Base-by-base conservation (phyloP, 352 stramenopile species). In the Saprolegnia diclina region DNA sequence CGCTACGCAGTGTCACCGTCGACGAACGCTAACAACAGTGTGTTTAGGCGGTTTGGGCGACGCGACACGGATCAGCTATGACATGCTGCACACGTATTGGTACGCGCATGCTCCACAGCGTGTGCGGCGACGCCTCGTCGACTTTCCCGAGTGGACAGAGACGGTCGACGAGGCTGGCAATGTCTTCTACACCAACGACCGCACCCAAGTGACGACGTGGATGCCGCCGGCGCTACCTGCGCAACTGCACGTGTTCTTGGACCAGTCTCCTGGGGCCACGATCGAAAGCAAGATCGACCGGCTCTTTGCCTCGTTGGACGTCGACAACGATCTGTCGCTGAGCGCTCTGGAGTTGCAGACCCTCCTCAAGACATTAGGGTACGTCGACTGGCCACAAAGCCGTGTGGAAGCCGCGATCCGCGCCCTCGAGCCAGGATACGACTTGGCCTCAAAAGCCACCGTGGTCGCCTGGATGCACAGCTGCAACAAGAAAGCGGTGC, bases 401-500 rank as follows among this genome's bases (percentile, higher is more conserved):
- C 21, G 38, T 38, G 35, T 38, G 19, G n/a, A 37, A 56, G 22
- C 29, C 13, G 62, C 44, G 0, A 44, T 61, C 16, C 7, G 21
- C 5, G 21, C 22, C 4, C 24, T 42, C 10, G 24, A 64, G 21
- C 24, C 26, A 2, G 37, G 26, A 16, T 64, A 52, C 40, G 37
- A 64, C 22, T 5, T 35, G 18, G n/a, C 38, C 14, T 64, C 26
- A 6, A 53, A 64, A 50, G n/a, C 24, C 1, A 40, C 65, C 5
- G 59, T 82, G 5, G 70, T 72, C 5, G 26, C 48, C 22, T 90
- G 81, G 81, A 62, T 83, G 26, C 22, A 76, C 7, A 71, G 77
- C 46, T 79, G 77, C 45, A 71, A 81, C 5, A 72, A 74, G n/a
- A 82, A 79, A 56, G 72, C 82, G 1, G 78, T 81, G 24, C 76